Evolutionary conservation across 805 yeast species (phyloP), one percentile per base, ranked within the genome.

Genomic region (Ogataea siamensis): DNA sequence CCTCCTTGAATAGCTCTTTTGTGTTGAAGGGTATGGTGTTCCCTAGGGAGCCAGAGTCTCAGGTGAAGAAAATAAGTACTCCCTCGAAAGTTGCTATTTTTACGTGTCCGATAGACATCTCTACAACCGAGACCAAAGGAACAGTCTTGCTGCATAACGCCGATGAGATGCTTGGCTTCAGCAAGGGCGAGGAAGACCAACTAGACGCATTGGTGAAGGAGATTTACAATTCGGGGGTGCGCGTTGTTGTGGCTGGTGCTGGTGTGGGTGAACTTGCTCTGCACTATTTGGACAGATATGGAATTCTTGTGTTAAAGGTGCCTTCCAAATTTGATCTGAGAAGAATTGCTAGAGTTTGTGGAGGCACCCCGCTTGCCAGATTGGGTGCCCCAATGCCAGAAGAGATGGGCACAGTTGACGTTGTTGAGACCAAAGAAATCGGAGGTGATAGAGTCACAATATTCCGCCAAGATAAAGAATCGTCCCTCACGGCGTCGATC

Each of bases 11-110:
- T 24, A 72, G 73, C 52, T 83, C 95, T 9, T 74, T 74, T 54
- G 98, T 93, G 37, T 71, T 93, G 47, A 87, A 85, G 65, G 99
- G 99, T 51, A 93, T 93, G 99, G 96, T 93, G 25, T 91, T 93
- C 74, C 95, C 95, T 50, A 78, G 94, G 54, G 95, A 88, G 63
- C 96, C 98, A n/a, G 98, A 91, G 62, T 94, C 97, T 11, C 80
- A 78, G 50, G 65, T 89, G 34, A 87, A 87, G 59, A 74, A 80
- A 45, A 67, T 83, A 40, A 60, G 54, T 7, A 55, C 62, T 31
- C 78, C 73, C 51, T 78, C 94, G 12, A 88, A 87, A 61, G 98
- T 93, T 31, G 99, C 86, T 7, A 89, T 88, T 2, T 93, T 73
- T 68, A 87, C 96, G 7, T 83, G 95, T 62, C 97, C 98, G 18